Percentiles rank a stretch among this genome's conserved stretches.
These are phyloP conservation scores for Sporobolomyces roseus DNA, from an alignment of 768 basidiomycete species.

Conservation along the genomic window DNA sequence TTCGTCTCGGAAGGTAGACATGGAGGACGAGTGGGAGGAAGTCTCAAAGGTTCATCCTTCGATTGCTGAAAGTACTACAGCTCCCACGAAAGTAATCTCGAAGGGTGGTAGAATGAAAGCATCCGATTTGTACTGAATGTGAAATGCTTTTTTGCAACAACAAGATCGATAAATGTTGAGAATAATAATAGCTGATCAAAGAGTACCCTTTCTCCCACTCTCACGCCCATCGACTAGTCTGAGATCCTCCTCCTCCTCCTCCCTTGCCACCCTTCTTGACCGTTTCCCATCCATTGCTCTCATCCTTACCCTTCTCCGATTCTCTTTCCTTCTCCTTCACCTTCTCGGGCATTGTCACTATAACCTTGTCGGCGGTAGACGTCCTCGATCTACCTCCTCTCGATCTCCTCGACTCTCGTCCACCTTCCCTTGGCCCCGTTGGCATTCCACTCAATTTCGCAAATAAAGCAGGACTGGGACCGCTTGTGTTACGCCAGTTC, in stretches of 20 bases:
- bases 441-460: slow-evolving; percentile 12
- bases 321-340: not conserved
- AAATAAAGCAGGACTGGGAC: slow-evolving; percentile 6
- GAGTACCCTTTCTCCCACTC: too few relatives aligned
- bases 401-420: not conserved
- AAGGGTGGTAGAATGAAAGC: slow-evolving; percentile 12
- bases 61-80: too few relatives aligned
- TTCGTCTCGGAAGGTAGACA: not conserved
- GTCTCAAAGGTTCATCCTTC: not conserved
- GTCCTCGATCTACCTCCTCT: slow-evolving; percentile 12
- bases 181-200: too few relatives aligned
- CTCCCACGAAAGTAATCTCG: too few relatives aligned
- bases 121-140: not conserved
- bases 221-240: slow-evolving; percentile 7
- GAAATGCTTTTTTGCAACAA: not conserved
- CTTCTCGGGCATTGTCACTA: not conserved
- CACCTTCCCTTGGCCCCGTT: too few relatives aligned
- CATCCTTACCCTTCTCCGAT: not conserved
- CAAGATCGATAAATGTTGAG: too few relatives aligned
- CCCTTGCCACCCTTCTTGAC: not conserved
- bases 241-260: not conserved
- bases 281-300: too few relatives aligned
- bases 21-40: slow-evolving; percentile 7
- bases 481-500: slow-evolving; percentile 1
- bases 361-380: not conserved